Evolutionary conservation across 169 alveolate species (phyloP), one percentile per base, ranked within the genome.

Genomic region (Eimeria falciformis): DNA sequence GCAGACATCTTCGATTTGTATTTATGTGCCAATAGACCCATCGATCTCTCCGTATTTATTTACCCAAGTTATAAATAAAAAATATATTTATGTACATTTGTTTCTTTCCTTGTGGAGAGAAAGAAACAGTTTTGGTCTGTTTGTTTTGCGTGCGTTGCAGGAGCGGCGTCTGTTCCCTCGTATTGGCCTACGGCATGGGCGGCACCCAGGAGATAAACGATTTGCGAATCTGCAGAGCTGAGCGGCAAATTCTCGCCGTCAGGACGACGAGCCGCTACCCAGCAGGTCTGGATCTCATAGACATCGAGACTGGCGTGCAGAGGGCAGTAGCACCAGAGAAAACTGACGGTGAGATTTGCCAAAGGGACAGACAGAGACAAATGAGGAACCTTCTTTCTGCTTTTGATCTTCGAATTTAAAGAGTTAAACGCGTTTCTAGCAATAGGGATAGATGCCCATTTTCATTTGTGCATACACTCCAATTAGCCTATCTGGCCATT

Each of bases 261-360:
- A 29, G 89, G 56, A 79, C 89, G 0, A 73, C 89, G 3, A 79
- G 89, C 46, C 89, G 89, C 27, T 79, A 79, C 33, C 89, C 89
- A 47, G 89, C 89, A 4, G 89, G 89, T 37, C 2, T 79, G 29
- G 89, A 79, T 14, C 45, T 79, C 29, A 29, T 79, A 29, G 89
- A 79, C 6, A 5, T 79, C 0, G 75, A 79, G 27, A 27, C 89
- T 0, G 89, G 89, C 25, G 53, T 45, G n/a, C 7, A 29, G 17
- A 56, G 46, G 11, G 71, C 89, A 37, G 55, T 79, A 12, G 29
- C 71, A 5, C 89, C 89, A 3, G 73, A 53, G 33, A 47, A 79
- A 79, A 79, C 89, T 17, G 53, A 79, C 6, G 89, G 89, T 79
- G 37, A 66, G 43, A 29, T 11, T 17, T 11, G 3, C 3, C 78